Conservation (phyloP, 176 grass and related monocot species). For the Phoenix roebelenii region DNA sequence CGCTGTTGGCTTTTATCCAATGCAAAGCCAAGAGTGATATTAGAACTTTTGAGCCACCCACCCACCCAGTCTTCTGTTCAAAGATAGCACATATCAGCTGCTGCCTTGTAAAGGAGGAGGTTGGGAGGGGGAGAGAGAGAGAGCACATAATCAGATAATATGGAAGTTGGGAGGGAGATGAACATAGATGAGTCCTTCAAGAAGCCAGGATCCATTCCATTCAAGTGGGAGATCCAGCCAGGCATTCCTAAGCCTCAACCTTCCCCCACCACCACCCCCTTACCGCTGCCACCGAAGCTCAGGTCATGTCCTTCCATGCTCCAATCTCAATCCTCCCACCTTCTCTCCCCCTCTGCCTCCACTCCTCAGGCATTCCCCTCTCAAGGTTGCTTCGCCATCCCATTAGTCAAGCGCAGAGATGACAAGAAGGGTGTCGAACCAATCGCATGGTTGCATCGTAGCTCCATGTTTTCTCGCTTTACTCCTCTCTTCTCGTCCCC, state of each 20-base stretch:
- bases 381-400: neutral
- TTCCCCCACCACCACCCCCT: neutral
- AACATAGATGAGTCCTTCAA: slow-evolving; percentile 2
- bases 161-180: neutral
- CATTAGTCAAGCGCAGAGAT: neutral
- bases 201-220: slow-evolving; percentile 10
- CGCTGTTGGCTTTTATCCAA: no score
- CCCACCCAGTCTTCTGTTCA: no score
- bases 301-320: neutral
- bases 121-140: neutral
- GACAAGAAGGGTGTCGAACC: neutral
- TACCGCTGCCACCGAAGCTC: neutral
- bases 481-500: no score
- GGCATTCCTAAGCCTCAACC: slow-evolving; percentile 4
- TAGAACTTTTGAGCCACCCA: no score
- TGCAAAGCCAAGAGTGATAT: no score
- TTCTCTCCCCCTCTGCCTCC: neutral
- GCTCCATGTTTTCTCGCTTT: slow-evolving; percentile 1
- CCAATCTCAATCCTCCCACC: neutral
- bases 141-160: neutral
- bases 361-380: neutral
- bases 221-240: slow-evolving; percentile 16
- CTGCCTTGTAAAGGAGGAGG: neutral
- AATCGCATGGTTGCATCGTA: neutral
- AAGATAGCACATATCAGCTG: no score